Conservation (phyloP, 2,329 filamentous ascomycete species). For the Plectosphaerella sp. region DNA sequence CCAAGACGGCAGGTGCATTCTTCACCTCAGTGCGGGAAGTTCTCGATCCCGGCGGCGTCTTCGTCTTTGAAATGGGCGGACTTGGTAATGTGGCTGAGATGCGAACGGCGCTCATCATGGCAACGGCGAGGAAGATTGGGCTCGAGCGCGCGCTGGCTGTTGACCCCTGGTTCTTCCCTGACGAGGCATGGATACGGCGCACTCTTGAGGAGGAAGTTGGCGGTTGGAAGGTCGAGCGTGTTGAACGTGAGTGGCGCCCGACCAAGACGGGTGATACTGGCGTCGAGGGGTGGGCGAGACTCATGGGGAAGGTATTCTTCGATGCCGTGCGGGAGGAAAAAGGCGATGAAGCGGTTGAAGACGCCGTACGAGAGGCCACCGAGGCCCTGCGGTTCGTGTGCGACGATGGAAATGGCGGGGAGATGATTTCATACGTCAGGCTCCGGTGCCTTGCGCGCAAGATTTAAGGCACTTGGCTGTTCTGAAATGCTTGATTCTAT, state of each 20-base stretch:
- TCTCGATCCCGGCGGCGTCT: slow-evolving; percentile 50
- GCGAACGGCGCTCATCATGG: slow-evolving; percentile 50
- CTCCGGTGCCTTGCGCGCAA: slow-evolving; percentile 44
- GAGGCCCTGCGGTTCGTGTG: slow-evolving; percentile 52
- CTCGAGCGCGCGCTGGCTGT: slow-evolving; percentile 41
- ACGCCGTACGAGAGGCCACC: slow-evolving; percentile 47
- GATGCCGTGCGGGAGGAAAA: slow-evolving; percentile 42
- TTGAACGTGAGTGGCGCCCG: slow-evolving; percentile 62
- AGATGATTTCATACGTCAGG: slow-evolving; percentile 49
- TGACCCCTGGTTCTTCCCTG: slow-evolving; percentile 70
- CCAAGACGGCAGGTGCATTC: slow-evolving; percentile 35
- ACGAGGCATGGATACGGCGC: slow-evolving; percentile 51
- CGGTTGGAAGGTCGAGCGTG: slow-evolving; percentile 43
- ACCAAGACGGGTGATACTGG: slow-evolving; percentile 56
- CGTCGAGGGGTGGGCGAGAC: slow-evolving; percentile 59
- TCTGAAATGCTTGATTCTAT: neutral
- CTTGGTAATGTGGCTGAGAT: slow-evolving; percentile 65
- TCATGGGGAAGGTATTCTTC: slow-evolving; percentile 59
- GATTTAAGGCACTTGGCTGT: slow-evolving; percentile 7
- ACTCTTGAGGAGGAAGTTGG: slow-evolving; percentile 37
- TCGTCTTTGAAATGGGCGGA: slow-evolving; percentile 70
- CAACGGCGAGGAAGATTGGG: slow-evolving; percentile 46
- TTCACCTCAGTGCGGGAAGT: slow-evolving; percentile 47
- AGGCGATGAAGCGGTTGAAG: slow-evolving; percentile 37
- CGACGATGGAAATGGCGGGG: slow-evolving; percentile 51